Conservation (phyloP, 148 eudicot genomes). For the Amaranthus hypochondriacus region DNA sequence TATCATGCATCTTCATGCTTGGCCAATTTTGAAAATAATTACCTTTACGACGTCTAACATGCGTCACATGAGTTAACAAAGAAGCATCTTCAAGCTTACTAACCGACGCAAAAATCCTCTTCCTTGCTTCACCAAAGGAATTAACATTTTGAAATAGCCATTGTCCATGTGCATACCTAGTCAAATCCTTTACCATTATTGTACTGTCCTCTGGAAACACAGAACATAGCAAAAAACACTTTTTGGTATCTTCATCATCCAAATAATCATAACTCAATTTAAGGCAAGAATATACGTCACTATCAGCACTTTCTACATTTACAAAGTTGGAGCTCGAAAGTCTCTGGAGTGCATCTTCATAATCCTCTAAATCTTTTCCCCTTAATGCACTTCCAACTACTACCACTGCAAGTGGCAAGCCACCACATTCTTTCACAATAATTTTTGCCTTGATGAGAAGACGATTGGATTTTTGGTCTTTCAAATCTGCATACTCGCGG, state of each 20-base stretch:
- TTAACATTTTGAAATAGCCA: neutral
- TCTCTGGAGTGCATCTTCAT: neutral
- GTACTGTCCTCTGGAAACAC: conserved; percentile 2
- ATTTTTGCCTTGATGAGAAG: neutral
- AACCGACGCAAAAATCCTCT: neutral
- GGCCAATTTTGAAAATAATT: neutral
- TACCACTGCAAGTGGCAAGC: conserved; percentile 10
- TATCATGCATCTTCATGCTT: neutral
- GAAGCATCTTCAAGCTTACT: neutral
- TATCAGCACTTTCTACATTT: neutral
- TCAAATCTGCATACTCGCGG: neutral
- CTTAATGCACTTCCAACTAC: conserved; percentile 5
- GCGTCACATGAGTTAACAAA: neutral
- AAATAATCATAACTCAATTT: conserved; percentile 6
- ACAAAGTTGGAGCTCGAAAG: conserved; percentile 3
- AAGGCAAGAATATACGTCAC: neutral
- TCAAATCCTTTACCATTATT: neutral
- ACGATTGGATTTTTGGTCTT: neutral
- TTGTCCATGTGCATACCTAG: neutral
- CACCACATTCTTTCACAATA: neutral
- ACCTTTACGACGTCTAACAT: neutral
- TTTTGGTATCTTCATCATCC: neutral
- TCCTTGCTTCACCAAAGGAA: neutral
- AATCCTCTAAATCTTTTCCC: neutral
- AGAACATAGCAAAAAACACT: conserved; percentile 5